phyloP scores from a whole-genome alignment of 306 rosid species.

The Adenanthera pavonina region DNA sequence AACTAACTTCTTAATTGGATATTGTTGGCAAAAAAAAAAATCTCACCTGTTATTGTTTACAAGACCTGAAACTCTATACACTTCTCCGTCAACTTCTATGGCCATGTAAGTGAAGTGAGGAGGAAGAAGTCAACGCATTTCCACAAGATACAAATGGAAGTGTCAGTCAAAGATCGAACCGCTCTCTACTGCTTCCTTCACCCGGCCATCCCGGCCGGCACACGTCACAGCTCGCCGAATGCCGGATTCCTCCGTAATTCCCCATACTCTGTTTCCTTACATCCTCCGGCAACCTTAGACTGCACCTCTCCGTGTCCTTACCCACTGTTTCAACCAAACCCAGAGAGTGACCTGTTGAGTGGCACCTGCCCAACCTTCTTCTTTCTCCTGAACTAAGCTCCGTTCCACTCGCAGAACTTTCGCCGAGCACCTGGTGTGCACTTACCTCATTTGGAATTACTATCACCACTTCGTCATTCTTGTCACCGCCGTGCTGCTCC shows the following conservation, averaged over 20 bases:
- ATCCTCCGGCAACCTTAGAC: conserved; percentile 48
- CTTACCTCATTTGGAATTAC: neutral
- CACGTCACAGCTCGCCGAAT: conserved; percentile 48
- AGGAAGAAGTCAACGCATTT: neutral
- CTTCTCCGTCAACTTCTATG: neutral
- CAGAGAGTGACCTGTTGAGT: conserved; percentile 67
- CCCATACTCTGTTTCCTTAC: conserved; percentile 44
- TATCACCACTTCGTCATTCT: neutral
- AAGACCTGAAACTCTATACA: neutral
- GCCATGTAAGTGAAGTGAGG: neutral
- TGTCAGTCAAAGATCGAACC: neutral
- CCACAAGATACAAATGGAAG: conserved; percentile 8
- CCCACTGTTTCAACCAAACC: conserved; percentile 22
- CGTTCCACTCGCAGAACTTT: neutral
- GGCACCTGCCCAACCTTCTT: conserved; percentile 44
- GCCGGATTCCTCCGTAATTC: conserved; percentile 31
- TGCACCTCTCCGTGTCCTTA: conserved; percentile 40
- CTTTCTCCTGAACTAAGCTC: neutral
- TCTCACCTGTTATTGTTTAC: neutral
- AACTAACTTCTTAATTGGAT: no score
- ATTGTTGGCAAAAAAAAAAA: no score
- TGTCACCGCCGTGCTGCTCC: neutral
- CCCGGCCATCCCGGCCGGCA: conserved; percentile 4
- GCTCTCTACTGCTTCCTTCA: neutral
- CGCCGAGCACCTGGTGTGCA: neutral